phyloP scores from a whole-genome alignment of 495 filamentous ascomycete genomes.

The Penicillium cosmopolitanum region DNA sequence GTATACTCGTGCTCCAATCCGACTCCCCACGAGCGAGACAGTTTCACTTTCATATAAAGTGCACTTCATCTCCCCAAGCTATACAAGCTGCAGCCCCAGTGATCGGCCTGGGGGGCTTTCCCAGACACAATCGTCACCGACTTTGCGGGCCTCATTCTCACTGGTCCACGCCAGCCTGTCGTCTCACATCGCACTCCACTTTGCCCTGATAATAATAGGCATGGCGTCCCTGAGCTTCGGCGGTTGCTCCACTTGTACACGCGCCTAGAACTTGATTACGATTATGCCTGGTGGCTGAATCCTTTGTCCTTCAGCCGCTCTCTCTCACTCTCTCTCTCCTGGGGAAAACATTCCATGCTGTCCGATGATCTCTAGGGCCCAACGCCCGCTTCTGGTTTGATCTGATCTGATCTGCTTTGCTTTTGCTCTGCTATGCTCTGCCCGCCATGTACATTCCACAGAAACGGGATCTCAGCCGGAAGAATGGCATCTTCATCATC shows the following conservation, averaged over 20 bases:
- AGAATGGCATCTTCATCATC: slow-evolving; percentile 32
- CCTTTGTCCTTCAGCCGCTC: slow-evolving; percentile 14
- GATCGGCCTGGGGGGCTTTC: neutral
- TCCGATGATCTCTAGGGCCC: slow-evolving; percentile 25
- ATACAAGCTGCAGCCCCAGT: neutral
- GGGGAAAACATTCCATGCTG: slow-evolving; percentile 23
- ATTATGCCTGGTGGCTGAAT: slow-evolving; percentile 13
- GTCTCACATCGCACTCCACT: slow-evolving; percentile 17
- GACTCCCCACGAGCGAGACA: slow-evolving; percentile 8
- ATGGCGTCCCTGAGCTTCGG: slow-evolving; percentile 1
- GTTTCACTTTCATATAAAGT: slow-evolving; percentile 2
- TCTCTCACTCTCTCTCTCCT: slow-evolving; percentile 11
- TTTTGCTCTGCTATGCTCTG: neutral
- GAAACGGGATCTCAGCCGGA: slow-evolving; percentile 24
- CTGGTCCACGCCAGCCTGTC: slow-evolving; percentile 16
- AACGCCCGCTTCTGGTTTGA: slow-evolving; percentile 12
- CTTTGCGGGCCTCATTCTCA: slow-evolving; percentile 11
- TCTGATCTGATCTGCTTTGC: no score
- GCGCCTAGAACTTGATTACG: slow-evolving; percentile 19
- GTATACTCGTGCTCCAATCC: slow-evolving; percentile 11
- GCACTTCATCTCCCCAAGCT: neutral
- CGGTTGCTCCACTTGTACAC: slow-evolving; percentile 14
- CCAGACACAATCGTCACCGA: slow-evolving; percentile 16
- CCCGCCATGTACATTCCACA: slow-evolving; percentile 33
- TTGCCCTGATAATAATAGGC: slow-evolving; percentile 22